phyloP scores from a whole-genome alignment of 2,329 filamentous ascomycete species.

The Penicillium sp. region DNA sequence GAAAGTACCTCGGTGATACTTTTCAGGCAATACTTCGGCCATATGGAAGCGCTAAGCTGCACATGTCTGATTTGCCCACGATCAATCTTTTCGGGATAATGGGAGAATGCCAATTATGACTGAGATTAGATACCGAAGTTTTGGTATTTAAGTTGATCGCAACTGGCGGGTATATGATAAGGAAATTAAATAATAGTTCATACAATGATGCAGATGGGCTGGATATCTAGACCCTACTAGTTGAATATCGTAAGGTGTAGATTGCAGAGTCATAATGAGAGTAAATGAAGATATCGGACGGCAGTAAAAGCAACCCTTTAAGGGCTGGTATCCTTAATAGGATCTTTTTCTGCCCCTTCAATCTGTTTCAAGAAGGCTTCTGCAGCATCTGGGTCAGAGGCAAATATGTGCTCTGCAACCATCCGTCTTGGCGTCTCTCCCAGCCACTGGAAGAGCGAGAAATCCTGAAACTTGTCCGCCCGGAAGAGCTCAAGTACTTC shows the following conservation, averaged over 20 bases:
- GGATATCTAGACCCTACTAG: neutral
- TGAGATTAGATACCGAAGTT: neutral
- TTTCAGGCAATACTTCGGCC: neutral
- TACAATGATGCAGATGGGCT: neutral
- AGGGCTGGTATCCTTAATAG: constrained; percentile 25
- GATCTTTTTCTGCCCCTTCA: constrained; percentile 61
- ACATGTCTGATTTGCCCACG: neutral
- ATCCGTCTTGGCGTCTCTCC: constrained; percentile 68
- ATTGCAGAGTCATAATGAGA: neutral
- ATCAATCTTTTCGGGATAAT: neutral
- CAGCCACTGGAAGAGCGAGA: constrained; percentile 77
- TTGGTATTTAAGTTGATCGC: neutral
- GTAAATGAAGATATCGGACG: neutral
- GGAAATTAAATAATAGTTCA: too few relatives aligned
- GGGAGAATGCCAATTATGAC: neutral
- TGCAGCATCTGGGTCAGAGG: constrained; percentile 64
- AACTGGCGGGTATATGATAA: neutral
- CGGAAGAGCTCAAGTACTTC: constrained; percentile 78
- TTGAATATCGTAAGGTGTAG: neutral
- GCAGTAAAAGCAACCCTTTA: neutral
- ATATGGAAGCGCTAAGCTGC: neutral
- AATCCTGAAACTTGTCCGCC: constrained; percentile 73
- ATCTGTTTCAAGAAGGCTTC: constrained; percentile 68
- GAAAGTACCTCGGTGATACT: neutral
- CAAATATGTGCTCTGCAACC: constrained; percentile 67